phyloP scores from a whole-genome alignment of 805 yeast species.

The Candida xyloterini region DNA sequence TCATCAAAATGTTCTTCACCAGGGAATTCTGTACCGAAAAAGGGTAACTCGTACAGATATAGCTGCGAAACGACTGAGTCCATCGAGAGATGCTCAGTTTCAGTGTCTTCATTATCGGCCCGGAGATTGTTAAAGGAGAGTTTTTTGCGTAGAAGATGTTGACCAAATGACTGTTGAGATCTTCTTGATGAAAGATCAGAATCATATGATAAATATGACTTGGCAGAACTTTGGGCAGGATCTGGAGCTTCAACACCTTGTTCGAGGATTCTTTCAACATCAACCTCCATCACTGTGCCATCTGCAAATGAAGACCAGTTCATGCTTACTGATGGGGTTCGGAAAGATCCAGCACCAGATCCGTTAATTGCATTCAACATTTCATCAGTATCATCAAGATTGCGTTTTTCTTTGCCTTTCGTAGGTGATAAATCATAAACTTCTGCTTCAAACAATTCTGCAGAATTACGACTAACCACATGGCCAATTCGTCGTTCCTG shows the following conservation, averaged over 20 bases:
- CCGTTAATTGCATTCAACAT: slow-evolving; percentile 17
- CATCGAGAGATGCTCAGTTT: slow-evolving; percentile 18
- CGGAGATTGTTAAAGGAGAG: slow-evolving; percentile 6
- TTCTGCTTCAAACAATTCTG: slow-evolving; percentile 1
- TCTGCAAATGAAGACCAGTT: slow-evolving; percentile 35
- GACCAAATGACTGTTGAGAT: slow-evolving; percentile 1
- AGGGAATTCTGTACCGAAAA: slow-evolving; percentile 18
- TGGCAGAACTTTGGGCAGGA: slow-evolving; percentile 10
- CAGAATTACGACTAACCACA: slow-evolving; percentile 19
- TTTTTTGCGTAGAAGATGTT: slow-evolving; percentile 10
- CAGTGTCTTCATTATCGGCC: not conserved
- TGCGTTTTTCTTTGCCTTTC: slow-evolving; percentile 12
- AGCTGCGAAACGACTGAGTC: slow-evolving; percentile 6
- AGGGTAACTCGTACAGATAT: slow-evolving; percentile 30
- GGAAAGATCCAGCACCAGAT: slow-evolving; percentile 28
- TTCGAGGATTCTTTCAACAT: slow-evolving; percentile 21
- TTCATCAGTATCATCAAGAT: slow-evolving; percentile 14
- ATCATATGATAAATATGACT: slow-evolving; percentile 4
- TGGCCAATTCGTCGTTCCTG: slow-evolving; percentile 21
- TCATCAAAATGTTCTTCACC: slow-evolving; percentile 9
- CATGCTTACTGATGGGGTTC: slow-evolving; percentile 35
- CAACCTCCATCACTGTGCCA: slow-evolving; percentile 16
- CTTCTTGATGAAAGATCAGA: slow-evolving; percentile 5
- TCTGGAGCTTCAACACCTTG: slow-evolving; percentile 13
- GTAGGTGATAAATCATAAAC: slow-evolving; percentile 17